Conservation (phyloP, 2,329 filamentous ascomycete genomes). For the Rasamsonia emersonii region DNA sequence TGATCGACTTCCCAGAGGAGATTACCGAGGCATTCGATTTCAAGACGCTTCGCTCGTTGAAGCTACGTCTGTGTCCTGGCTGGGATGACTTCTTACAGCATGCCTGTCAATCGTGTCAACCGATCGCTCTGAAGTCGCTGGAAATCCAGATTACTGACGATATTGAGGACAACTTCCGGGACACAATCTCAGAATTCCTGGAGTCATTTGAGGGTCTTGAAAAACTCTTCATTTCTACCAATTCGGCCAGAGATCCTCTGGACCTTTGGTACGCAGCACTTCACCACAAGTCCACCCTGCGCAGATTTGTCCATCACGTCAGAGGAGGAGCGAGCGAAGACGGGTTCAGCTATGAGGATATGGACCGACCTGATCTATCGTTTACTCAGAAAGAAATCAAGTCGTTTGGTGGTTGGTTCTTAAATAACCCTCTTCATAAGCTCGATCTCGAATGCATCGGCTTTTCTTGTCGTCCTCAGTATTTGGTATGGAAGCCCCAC, state of each 20-base stretch:
- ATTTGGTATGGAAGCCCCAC: neutral
- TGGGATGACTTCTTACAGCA: conserved; percentile 2
- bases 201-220: conserved; percentile 5
- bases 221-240: conserved; percentile 2
- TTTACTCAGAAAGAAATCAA: neutral
- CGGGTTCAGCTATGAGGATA: neutral
- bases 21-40: neutral
- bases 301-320: conserved; percentile 1
- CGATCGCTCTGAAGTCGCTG: conserved; percentile 2
- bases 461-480: neutral
- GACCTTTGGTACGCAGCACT: neutral
- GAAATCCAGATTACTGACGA: neutral
- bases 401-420: neutral
- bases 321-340: neutral
- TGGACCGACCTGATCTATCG: neutral
- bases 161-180: neutral
- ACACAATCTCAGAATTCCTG: conserved; percentile 1
- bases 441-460: conserved; percentile 1
- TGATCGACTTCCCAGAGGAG: neutral
- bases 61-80: conserved; percentile 1
- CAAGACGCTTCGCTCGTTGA: conserved; percentile 2
- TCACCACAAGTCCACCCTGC: conserved; percentile 3
- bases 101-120: neutral
- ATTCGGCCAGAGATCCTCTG: neutral
- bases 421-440: neutral